phyloP scores from a whole-genome alignment of 1,139 yeast genomes.

The Debaryomyces udenii region DNA sequence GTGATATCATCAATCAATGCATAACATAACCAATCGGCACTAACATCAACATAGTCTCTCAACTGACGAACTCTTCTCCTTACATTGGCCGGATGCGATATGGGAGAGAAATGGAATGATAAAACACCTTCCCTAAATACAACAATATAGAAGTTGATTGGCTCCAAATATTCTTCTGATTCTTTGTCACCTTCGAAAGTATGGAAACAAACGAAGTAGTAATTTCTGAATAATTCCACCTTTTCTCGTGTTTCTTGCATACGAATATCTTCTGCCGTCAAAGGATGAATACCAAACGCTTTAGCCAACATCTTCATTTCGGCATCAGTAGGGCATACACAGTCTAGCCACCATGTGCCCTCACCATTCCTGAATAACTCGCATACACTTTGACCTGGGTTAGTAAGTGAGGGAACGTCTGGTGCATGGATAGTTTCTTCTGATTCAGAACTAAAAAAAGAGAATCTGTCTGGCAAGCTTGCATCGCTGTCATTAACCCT shows the following conservation, averaged over 20 bases:
- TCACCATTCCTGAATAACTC: slow-evolving; percentile 65
- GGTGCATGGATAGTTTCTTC: slow-evolving; percentile 92
- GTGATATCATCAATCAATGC: slow-evolving; percentile 93
- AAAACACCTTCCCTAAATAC: slow-evolving; percentile 84
- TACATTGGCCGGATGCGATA: slow-evolving; percentile 81
- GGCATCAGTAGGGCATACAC: slow-evolving; percentile 67
- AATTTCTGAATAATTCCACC: slow-evolving; percentile 73
- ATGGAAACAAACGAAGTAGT: slow-evolving; percentile 82
- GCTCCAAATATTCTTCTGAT: slow-evolving; percentile 81
- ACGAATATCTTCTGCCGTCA: slow-evolving; percentile 82
- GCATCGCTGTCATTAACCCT: slow-evolving; percentile 29
- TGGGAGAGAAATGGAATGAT: slow-evolving; percentile 84
- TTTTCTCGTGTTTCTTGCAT: slow-evolving; percentile 87
- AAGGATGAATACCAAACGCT: slow-evolving; percentile 80
- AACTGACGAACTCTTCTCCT: slow-evolving; percentile 90
- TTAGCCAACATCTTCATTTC: slow-evolving; percentile 67
- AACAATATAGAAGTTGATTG: slow-evolving; percentile 84
- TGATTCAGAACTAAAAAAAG: slow-evolving; percentile 77
- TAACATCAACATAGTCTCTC: slow-evolving; percentile 82
- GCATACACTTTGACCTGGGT: slow-evolving; percentile 64
- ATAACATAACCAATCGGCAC: slow-evolving; percentile 93
- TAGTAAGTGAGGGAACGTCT: slow-evolving; percentile 74
- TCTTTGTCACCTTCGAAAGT: slow-evolving; percentile 77
- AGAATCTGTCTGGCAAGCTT: slow-evolving; percentile 67
- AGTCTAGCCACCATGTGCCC: slow-evolving; percentile 79